Evolutionary conservation across 1,139 yeast genomes (phyloP), one percentile per base, ranked within the genome.

Genomic region (Lodderomyces jiufengensis): DNA sequence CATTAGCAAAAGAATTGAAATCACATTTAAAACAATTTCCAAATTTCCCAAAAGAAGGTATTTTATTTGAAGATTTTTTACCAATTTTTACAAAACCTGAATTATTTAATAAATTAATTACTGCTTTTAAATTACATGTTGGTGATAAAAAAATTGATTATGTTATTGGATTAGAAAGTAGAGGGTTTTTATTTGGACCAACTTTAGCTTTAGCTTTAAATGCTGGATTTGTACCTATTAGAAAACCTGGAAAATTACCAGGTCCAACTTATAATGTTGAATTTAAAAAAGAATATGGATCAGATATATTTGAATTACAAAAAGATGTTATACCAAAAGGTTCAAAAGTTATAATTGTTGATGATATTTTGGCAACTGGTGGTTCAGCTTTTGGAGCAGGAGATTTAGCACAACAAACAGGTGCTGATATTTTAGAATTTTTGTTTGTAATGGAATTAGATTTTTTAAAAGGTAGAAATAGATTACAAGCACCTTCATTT

Each of bases 171-270:
- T 75, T 94, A 48, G 99, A 92, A 63, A 86, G 97, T 38, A 83
- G 99, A 62, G 99, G 99, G 1, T 92, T 92, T 60, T 71, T 92
- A 43, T 92, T 92, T 52, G 99, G 97, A 9, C 98, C 99, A 33
- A 70, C 97, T 27, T 72, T 92, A 49, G 98, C 98, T 7, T 74
- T 92, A 47, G 92, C 87, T 41, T 65, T 92, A 42, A 81, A 83
- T 44, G 92, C 94, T 31, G 94, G 97, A 3, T 92, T 92, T 52
- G 84, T 92, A 35, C 97, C 98, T 23, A 84, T 92, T 33, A 84
- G 98, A 72, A 92, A 92, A 68, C 81, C 81, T 42, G 97, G 97
- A 41, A 92, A 92, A 66, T 76, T 92, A 48, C 97, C 98, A 33
- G 98, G 98, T 49, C 78, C 82, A 48, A 70, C 81, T 37, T 76